Base-by-base conservation (phyloP, 2,329 filamentous ascomycete genomes). In the Triangularia verruculosa region DNA sequence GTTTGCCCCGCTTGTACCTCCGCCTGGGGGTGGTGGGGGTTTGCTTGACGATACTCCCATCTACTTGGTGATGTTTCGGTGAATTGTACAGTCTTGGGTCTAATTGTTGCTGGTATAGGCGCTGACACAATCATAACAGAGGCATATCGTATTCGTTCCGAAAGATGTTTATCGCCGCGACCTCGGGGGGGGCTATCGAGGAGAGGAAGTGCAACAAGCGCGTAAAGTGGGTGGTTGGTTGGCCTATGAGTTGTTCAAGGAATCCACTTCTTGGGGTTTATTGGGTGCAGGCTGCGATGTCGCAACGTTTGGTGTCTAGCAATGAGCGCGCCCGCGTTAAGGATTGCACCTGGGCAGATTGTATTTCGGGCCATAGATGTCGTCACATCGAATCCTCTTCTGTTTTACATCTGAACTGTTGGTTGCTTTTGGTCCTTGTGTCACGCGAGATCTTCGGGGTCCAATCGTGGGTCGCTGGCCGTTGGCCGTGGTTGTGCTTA, bases 1-100 rank as follows among this genome's bases (percentile, higher is more conserved):
- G 39, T 47, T 47, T 47, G 39, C 17, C 39, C 39, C 39, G 39
- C 39, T 47, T 47, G 13, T 47, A 47, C 39, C 39, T 47, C 39
- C 39, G 39, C 39, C 39, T 20, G 39, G 39, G 39, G 39, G 39
- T 47, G 39, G 39, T 47, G 39, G 39, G 56, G 59, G 15, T 62
- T 56, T 67, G 57, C 63, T 67, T 20, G 63, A 60, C 25, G 63
- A 27, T 56, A 39, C 7, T 59, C 62, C 64, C 59, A 64, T 66
- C 55, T 63, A 59, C 9, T 27, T 59, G 39, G n/a, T 20, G 39
- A 17, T 47, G 2, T 47, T 5, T 47, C 17, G 39, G 39, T 47
- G 39, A 8, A 47, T 20, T 20, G 20, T 47, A 47, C n/a, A 47
- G n/a, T 25, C 15, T 22, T 57, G n/a, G 12, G n/a, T 57, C 28